Percentiles rank a stretch among this genome's conserved stretches.
Conservation (phyloP, 2,329 filamentous ascomycete genomes). For the Acrocalymma vagum region DNA sequence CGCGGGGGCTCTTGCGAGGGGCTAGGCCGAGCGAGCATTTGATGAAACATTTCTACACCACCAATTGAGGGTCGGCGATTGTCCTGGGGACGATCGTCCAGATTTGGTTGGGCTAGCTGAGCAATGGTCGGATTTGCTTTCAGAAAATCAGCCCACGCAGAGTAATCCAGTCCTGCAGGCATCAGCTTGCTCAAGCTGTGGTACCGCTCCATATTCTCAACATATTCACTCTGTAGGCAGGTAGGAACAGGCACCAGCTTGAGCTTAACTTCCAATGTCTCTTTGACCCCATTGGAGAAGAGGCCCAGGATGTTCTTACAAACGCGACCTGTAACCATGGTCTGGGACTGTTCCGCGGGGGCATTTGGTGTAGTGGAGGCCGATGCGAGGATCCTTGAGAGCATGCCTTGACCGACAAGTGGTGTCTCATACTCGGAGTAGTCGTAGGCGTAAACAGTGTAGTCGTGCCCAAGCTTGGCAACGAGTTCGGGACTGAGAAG, state of each 20-base stretch:
- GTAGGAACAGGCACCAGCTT: conserved; percentile 82
- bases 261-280: conserved; percentile 92
- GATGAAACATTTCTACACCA: conserved; percentile 45
- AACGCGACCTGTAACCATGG: conserved; percentile 87
- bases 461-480: conserved; percentile 77
- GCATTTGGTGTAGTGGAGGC: conserved; percentile 64
- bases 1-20: conserved; percentile 32
- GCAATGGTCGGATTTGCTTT: conserved; percentile 69
- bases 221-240: conserved; percentile 67
- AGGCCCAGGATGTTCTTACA: conserved; percentile 85
- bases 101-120: conserved; percentile 39
- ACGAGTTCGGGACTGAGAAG: conserved; percentile 86
- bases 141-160: conserved; percentile 81
- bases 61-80: conserved; percentile 31
- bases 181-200: conserved; percentile 66
- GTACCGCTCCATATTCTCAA: conserved; percentile 68
- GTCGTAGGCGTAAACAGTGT: conserved; percentile 96
- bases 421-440: conserved; percentile 95
- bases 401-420: conserved; percentile 92
- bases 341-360: conserved; percentile 68
- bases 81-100: conserved; percentile 22
- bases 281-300: conserved; percentile 82
- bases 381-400: conserved; percentile 81
- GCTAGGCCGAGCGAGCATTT: conserved; percentile 46
- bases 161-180: conserved; percentile 70